Evolutionary conservation across 1,284 basidiomycete genomes (phyloP).

Genomic region (Rhodotorula sp.): DNA sequence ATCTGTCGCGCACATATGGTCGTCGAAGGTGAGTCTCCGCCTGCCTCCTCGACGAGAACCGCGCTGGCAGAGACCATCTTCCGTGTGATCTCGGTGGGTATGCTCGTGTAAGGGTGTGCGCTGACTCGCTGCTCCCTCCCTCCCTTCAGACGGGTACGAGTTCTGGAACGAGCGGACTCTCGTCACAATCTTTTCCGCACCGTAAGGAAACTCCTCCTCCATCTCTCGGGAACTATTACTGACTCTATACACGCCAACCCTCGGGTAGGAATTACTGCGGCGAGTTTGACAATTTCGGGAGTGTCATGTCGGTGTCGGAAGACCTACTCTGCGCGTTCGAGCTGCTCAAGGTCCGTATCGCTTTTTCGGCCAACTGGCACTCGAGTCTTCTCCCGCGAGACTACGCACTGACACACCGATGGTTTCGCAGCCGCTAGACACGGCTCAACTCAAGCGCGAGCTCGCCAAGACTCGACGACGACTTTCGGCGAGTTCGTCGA

Average conservation of each 20-base stretch:
- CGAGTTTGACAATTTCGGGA: slow-evolving; percentile 87
- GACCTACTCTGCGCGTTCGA: slow-evolving; percentile 97
- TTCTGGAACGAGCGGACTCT: slow-evolving; percentile 99
- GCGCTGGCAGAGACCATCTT: too few relatives aligned
- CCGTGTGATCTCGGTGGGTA: background rate
- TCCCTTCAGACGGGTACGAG: slow-evolving; percentile 69
- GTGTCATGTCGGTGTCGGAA: slow-evolving; percentile 83
- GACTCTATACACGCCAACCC: background rate
- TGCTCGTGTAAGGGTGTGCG: background rate
- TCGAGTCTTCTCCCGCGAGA: too few relatives aligned
- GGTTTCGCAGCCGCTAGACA: slow-evolving; percentile 29
- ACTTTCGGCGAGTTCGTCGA: slow-evolving; percentile 5
- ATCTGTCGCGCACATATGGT: slow-evolving; percentile 99
- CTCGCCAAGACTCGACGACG: slow-evolving; percentile 30
- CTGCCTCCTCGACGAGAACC: background rate
- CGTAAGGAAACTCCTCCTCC: slow-evolving; percentile 45
- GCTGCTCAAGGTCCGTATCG: slow-evolving; percentile 64
- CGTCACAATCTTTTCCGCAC: slow-evolving; percentile 97
- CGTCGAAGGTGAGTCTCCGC: slow-evolving; percentile 62
- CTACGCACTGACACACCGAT: background rate
- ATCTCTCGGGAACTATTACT: background rate
- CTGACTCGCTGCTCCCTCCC: background rate
- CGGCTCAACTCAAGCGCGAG: slow-evolving; percentile 35
- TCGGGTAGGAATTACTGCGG: slow-evolving; percentile 74
- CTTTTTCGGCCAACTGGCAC: background rate